These are phyloP conservation scores for Chlorella ohadii DNA, from an alignment of 139 green algal genomes.

Conservation along the genomic window DNA sequence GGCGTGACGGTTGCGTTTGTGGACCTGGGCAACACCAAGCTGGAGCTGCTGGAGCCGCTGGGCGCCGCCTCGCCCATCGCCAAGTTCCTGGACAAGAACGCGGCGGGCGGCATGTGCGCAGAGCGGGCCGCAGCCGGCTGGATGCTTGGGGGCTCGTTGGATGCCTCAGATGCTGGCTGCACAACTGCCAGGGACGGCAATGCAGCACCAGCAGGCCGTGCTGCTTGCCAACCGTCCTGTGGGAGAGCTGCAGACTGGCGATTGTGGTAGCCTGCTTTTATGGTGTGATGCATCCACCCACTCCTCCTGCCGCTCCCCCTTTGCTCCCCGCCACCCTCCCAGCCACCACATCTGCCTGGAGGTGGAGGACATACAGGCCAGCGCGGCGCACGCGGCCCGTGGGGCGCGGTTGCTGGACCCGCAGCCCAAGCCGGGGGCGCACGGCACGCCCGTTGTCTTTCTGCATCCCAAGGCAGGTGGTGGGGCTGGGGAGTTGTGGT, in stretches of 20 bases:
- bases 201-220: not conserved
- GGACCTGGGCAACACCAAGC: constrained; percentile 66
- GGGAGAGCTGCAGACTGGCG: too few species aligned
- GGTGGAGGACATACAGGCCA: constrained; percentile 42
- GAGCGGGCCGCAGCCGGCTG: not conserved
- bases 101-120: constrained; percentile 54
- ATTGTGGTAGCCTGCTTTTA: too few species aligned
- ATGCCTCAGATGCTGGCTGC: too few species aligned
- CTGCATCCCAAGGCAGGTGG: constrained; percentile 67
- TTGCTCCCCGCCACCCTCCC: not conserved
- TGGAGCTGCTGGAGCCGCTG: constrained; percentile 74
- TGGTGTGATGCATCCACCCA: not conserved
- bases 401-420: constrained; percentile 42
- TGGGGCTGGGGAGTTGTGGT: too few species aligned
- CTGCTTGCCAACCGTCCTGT: not conserved
- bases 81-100: constrained; percentile 65
- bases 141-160: not conserved
- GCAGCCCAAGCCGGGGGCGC: constrained; percentile 66
- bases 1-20: constrained; percentile 76
- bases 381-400: constrained; percentile 33
- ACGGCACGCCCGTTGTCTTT: constrained; percentile 71
- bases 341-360: constrained; percentile 76
- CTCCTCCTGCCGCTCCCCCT: not conserved
- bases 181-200: too few species aligned
- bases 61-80: constrained; percentile 60